phyloP scores from a whole-genome alignment of 1,284 basidiomycete species.

The Ceratorhiza oryzae-sativae region DNA sequence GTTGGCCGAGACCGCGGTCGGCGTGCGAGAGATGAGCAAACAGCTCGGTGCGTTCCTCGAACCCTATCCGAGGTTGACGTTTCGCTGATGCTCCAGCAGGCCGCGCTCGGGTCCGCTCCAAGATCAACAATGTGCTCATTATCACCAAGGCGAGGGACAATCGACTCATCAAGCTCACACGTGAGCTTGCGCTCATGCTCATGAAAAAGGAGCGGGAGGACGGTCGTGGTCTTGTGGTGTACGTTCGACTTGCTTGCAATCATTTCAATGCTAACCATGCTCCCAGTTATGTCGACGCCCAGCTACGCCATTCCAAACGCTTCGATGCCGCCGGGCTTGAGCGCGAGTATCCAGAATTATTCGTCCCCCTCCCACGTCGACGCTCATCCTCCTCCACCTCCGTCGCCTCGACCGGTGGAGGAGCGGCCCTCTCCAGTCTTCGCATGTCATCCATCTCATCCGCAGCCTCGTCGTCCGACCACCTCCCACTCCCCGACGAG shows the following conservation, averaged over 20 bases:
- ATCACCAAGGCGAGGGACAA: constrained; percentile 99
- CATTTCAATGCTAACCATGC: neutral
- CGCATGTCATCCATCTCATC: constrained; percentile 43
- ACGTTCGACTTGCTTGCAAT: constrained; percentile 45
- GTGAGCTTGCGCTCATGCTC: constrained; percentile 92
- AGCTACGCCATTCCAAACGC: constrained; percentile 88
- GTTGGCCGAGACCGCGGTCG: constrained; percentile 95
- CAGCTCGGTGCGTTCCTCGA: constrained; percentile 78
- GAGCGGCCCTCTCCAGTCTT: constrained; percentile 47
- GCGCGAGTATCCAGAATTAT: constrained; percentile 87
- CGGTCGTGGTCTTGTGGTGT: constrained; percentile 80
- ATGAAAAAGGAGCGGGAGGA: constrained; percentile 79
- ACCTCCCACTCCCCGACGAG: constrained; percentile 57
- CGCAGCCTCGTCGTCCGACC: constrained; percentile 41
- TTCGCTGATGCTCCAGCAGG: constrained; percentile 58
- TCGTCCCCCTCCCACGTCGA: constrained; percentile 74
- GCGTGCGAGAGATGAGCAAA: constrained; percentile 98
- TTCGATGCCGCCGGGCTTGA: constrained; percentile 93
- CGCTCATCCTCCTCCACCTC: constrained; percentile 66
- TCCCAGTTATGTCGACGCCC: constrained; percentile 89
- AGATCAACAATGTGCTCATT: constrained; percentile 92
- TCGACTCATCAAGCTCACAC: constrained; percentile 91
- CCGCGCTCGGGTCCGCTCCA: constrained; percentile 88
- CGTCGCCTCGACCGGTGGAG: constrained; percentile 45
- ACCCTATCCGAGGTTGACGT: constrained; percentile 34